phyloP scores from a whole-genome alignment of 2,329 filamentous ascomycete genomes.

The Calonectria hongkongensis region DNA sequence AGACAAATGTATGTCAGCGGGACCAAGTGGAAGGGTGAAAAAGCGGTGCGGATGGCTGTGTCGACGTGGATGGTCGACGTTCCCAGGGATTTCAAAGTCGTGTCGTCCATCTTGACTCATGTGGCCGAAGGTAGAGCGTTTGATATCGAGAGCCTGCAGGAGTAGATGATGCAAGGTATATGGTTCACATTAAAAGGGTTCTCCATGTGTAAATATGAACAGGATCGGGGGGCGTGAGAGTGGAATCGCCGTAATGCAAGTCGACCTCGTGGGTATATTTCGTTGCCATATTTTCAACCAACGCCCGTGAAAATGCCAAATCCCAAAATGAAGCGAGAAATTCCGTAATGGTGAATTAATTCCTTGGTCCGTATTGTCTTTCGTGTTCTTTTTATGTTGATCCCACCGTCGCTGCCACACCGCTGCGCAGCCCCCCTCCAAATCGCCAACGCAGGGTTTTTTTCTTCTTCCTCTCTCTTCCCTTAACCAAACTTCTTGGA shows the following conservation, averaged over 20 bases:
- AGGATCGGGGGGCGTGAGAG: neutral
- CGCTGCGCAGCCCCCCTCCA: neutral
- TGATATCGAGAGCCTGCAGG: slow-evolving; percentile 48
- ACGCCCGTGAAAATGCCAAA: slow-evolving; percentile 31
- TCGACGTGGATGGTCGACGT: slow-evolving; percentile 88
- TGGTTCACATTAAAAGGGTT: neutral
- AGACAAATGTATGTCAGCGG: slow-evolving; percentile 88
- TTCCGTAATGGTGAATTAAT: slow-evolving; percentile 3
- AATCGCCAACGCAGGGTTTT: neutral
- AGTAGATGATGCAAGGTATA: slow-evolving; percentile 1
- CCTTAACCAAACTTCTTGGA: slow-evolving; percentile 74
- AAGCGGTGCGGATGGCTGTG: slow-evolving; percentile 88
- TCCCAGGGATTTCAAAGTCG: slow-evolving; percentile 78
- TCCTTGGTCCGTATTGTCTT: neutral
- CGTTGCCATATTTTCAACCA: slow-evolving; percentile 26
- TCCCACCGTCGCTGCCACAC: neutral
- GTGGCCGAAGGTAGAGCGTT: slow-evolving; percentile 63
- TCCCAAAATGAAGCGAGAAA: slow-evolving; percentile 16
- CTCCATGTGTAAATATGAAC: neutral
- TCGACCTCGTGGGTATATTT: slow-evolving; percentile 31
- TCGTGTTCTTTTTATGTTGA: neutral
- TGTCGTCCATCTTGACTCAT: slow-evolving; percentile 76
- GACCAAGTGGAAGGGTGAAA: slow-evolving; percentile 83
- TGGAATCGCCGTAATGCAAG: slow-evolving; percentile 12
- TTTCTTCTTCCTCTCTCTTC: neutral